Percentiles rank a stretch among this genome's conserved stretches.
phyloP scores from a whole-genome alignment of 1,139 yeast genomes.

The Kluyveromyces sp. region DNA sequence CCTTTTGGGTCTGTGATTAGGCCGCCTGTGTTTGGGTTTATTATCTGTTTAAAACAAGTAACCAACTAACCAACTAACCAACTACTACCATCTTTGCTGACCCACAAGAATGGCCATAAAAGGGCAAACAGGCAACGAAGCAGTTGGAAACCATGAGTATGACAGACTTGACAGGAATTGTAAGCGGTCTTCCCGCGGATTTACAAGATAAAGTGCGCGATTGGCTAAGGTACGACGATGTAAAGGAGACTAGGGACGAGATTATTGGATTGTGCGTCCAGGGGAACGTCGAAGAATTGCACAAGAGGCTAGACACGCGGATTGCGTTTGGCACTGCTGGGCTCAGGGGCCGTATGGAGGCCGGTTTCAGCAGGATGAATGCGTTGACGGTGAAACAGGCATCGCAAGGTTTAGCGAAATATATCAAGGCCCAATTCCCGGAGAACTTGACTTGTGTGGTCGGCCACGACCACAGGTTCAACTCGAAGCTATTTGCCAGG shows the following conservation, averaged over 20 bases:
- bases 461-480: slow-evolving; percentile 87
- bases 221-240: slow-evolving; percentile 31
- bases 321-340: slow-evolving; percentile 95
- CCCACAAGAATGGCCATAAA: no score
- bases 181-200: slow-evolving; percentile 13
- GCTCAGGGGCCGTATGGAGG: slow-evolving; percentile 75
- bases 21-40: no score
- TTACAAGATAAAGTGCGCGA: slow-evolving; percentile 11
- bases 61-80: no score
- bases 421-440: slow-evolving; percentile 37
- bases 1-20: no score
- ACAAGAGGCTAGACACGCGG: slow-evolving; percentile 40
- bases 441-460: slow-evolving; percentile 52
- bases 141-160: no score
- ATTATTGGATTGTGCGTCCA: slow-evolving; percentile 40
- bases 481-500: slow-evolving; percentile 73
- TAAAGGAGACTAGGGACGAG: slow-evolving; percentile 49
- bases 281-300: slow-evolving; percentile 40
- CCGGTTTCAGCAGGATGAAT: slow-evolving; percentile 87
- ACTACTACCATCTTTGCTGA: no score
- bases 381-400: slow-evolving; percentile 86
- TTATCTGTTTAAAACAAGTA: no score
- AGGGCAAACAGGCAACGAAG: no score
- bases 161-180: no score
- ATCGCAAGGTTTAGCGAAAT: slow-evolving; percentile 78